Evolutionary conservation across 306 rosid genomes (phyloP).

Genomic region (Ammopiptanthus mongolicus): DNA sequence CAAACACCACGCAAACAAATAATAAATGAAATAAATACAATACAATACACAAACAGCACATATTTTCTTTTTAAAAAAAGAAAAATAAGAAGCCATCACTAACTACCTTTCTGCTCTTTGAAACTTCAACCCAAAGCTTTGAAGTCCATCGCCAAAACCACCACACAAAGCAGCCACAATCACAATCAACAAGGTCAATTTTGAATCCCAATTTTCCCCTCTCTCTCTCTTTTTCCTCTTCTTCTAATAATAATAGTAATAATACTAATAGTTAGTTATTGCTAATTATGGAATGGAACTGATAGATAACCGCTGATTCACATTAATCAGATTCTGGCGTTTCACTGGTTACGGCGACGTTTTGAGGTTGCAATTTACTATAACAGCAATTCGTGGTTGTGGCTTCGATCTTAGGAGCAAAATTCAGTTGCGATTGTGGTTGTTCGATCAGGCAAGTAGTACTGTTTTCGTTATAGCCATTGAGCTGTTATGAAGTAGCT

Average conservation of each 20-base stretch:
- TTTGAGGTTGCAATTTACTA: too few relatives aligned
- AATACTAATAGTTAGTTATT: background rate
- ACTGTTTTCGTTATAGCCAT: background rate
- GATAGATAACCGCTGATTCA: background rate
- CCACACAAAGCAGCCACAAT: background rate
- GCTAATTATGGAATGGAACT: background rate
- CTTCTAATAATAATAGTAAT: background rate
- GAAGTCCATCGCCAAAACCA: background rate
- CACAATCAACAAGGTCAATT: background rate
- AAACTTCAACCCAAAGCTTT: background rate
- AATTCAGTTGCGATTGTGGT: background rate
- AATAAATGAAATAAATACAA: background rate
- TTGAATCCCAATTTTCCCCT: background rate
- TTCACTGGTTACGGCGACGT: too few relatives aligned
- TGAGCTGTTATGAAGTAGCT: background rate
- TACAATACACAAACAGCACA: too few relatives aligned
- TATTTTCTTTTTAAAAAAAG: too few relatives aligned
- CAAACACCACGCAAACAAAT: background rate
- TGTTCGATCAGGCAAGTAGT: background rate
- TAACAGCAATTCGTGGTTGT: too few relatives aligned
- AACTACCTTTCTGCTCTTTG: background rate
- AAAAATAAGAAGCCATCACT: background rate
- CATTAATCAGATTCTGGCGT: background rate
- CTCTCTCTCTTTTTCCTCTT: background rate
- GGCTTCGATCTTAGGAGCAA: background rate